These are phyloP conservation scores for Alternaria sp. DNA, from an alignment of 2,329 filamentous ascomycete genomes.

Conservation along the genomic window DNA sequence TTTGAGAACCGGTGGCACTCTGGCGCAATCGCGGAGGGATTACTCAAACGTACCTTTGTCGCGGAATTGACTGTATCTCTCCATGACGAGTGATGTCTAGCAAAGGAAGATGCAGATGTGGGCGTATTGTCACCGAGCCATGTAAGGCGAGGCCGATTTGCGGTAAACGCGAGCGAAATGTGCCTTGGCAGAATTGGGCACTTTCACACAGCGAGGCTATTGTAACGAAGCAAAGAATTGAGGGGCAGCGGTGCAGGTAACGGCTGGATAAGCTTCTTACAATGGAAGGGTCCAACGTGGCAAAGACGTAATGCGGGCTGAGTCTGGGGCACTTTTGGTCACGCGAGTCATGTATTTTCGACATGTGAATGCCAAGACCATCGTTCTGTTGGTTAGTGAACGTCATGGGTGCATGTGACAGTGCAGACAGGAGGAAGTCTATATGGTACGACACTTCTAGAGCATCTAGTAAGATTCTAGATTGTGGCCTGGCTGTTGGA, in stretches of 20 bases:
- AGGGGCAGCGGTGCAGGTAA: not conserved
- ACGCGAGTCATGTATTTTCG: slow-evolving; percentile 21
- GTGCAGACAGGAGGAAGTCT: not conserved
- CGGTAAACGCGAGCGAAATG: not conserved
- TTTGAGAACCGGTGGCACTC: not conserved
- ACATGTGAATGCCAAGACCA: slow-evolving; percentile 38
- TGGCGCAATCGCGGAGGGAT: not conserved
- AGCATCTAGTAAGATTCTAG: not conserved
- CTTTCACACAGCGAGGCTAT: not conserved
- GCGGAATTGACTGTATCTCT: slow-evolving; percentile 92
- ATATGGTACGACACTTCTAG: not conserved
- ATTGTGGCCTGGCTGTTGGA: slow-evolving; percentile 1
- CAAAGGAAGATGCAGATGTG: not conserved
- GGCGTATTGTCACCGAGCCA: slow-evolving; percentile 29
- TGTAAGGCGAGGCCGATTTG: slow-evolving; percentile 9
- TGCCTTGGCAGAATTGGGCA: slow-evolving; percentile 2
- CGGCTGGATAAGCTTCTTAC: not conserved
- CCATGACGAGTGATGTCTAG: slow-evolving; percentile 64
- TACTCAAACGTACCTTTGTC: slow-evolving; percentile 71
- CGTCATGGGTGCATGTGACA: slow-evolving; percentile 7
- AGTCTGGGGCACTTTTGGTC: slow-evolving; percentile 22
- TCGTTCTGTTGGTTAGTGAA: slow-evolving; percentile 4
- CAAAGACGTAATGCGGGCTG: slow-evolving; percentile 7
- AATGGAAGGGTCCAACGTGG: slow-evolving; percentile 2
- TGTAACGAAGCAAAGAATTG: not conserved